Base-by-base conservation (phyloP, 495 filamentous ascomycete genomes). In the Penicillium coprophilum region DNA sequence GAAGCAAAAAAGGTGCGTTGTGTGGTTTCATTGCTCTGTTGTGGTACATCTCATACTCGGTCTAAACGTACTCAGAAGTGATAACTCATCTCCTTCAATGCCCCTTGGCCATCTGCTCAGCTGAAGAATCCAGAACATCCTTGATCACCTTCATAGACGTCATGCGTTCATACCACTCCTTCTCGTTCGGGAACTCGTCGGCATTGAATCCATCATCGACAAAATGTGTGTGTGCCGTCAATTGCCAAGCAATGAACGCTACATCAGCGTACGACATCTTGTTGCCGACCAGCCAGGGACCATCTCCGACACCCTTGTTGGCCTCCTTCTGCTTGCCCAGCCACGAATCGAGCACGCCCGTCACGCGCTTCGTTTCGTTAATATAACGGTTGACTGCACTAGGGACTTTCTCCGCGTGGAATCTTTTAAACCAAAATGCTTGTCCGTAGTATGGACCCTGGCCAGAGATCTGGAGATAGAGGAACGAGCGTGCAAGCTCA, bases 371-470 rank as follows among this genome's bases (percentile, higher is more conserved):
- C 5, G 81, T 62, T 67, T 88, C 85, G 4, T 78, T 77, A 7
- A 63, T 39, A 53, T 86, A 87, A 1, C 85, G 74, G 12, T 81
- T 75, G 1, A 82, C 60, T 1, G 79, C 84, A 41, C 65, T 77
- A 11, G 71, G 76, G n/a, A 86, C 24, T 64, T 79, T 73, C 63
- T 85, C 82, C 0, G 71, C 23, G 64, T 87, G 81, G 47, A 62
- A 72, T 1, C 57, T 58, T 7, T 47, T 63, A 67, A 87, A 82
- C 78, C 77, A 82, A 15, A 41, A 43, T 0, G 69, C 72, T 62
- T 83, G 80, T 8, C 81, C 80, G 60, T 69, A 87, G 64, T 85
- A 86, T 0, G 83, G 83, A 0, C 82, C 84, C 62, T 87, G 84
- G 17, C 84, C 84, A 0, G 73, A 49, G 6, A 40, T 7, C 36